Conservation (phyloP, 140 eudicot genomes). For the Senecio squalidus region DNA sequence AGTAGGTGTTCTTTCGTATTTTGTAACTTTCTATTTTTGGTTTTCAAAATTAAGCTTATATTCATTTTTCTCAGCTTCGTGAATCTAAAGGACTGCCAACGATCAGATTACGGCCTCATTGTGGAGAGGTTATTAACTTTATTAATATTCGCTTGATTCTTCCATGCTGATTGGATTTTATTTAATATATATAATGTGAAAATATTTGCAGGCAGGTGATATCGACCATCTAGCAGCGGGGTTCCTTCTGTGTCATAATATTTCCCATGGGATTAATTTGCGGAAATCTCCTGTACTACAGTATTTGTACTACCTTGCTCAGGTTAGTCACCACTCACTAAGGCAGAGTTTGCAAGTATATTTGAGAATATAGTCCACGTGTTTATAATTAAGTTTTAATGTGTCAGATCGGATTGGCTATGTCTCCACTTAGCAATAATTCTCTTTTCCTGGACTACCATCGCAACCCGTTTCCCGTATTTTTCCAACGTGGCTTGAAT, state of each 20-base stretch:
- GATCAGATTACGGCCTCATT: slow-evolving; percentile 89
- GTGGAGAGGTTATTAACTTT: slow-evolving; percentile 74
- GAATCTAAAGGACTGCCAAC: slow-evolving; percentile 94
- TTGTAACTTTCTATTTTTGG: background rate
- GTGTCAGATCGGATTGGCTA: slow-evolving; percentile 77
- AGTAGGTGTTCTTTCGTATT: slow-evolving; percentile 28
- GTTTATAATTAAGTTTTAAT: background rate
- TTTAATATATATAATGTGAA: background rate
- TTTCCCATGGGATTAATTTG: slow-evolving; percentile 92
- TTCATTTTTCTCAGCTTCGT: slow-evolving; percentile 68
- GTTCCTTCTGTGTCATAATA: slow-evolving; percentile 87
- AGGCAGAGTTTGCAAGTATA: slow-evolving; percentile 11
- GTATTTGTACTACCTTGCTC: slow-evolving; percentile 93
- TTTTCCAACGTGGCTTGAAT: slow-evolving; percentile 93
- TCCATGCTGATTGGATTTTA: background rate
- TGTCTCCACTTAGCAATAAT: slow-evolving; percentile 98
- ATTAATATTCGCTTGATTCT: background rate
- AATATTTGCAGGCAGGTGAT: slow-evolving; percentile 78
- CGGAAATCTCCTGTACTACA: slow-evolving; percentile 92
- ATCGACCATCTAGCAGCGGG: slow-evolving; percentile 99
- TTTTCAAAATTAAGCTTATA: background rate
- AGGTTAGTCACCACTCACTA: slow-evolving; percentile 41
- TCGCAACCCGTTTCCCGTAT: slow-evolving; percentile 90
- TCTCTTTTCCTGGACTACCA: slow-evolving; percentile 92
- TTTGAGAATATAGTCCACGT: too few species aligned